Percentiles rank a stretch among this genome's conserved stretches.
phyloP scores from a whole-genome alignment of 164 flowering plant genomes.

The Warburgia ugandensis region DNA sequence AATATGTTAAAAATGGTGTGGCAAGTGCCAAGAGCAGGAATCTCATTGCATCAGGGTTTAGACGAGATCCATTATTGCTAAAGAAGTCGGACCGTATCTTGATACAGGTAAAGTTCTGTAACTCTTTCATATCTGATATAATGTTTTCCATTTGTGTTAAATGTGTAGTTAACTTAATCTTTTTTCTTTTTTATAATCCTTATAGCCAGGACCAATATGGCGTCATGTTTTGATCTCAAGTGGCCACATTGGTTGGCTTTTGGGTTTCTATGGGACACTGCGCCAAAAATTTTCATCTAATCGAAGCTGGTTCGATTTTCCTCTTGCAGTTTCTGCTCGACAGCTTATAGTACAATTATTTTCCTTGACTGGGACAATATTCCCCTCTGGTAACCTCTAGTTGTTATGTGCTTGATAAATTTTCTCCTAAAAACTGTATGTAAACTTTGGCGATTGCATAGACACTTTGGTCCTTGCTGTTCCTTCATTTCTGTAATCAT shows the following conservation, averaged over 20 bases:
- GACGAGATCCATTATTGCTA: conserved; percentile 26
- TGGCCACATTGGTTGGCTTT: conserved; percentile 80
- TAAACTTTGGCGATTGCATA: neutral
- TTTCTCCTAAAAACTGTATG: no score
- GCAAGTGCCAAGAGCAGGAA: conserved; percentile 30
- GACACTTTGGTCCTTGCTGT: no score
- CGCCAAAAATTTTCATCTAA: conserved; percentile 57
- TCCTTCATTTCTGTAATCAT: no score
- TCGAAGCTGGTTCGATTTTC: conserved; percentile 81
- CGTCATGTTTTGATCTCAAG: conserved; percentile 59
- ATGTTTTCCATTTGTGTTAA: neutral
- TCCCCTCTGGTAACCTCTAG: conserved; percentile 60
- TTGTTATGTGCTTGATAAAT: conserved; percentile 9
- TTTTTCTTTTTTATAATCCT: conserved; percentile 12
- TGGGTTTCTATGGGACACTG: conserved; percentile 67
- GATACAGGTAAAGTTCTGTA: conserved; percentile 56
- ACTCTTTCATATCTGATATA: neutral
- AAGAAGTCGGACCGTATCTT: conserved; percentile 55
- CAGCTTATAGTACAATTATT: conserved; percentile 80
- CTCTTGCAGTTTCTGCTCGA: conserved; percentile 88
- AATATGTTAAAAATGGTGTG: conserved; percentile 19
- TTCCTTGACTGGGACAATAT: conserved; percentile 75
- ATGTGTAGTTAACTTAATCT: conserved; percentile 2
- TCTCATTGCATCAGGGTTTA: conserved; percentile 34
- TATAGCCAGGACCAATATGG: conserved; percentile 90